These are phyloP conservation scores for Tetragonia tetragonoides DNA, from an alignment of 148 eudicot genomes.

Conservation along the genomic window DNA sequence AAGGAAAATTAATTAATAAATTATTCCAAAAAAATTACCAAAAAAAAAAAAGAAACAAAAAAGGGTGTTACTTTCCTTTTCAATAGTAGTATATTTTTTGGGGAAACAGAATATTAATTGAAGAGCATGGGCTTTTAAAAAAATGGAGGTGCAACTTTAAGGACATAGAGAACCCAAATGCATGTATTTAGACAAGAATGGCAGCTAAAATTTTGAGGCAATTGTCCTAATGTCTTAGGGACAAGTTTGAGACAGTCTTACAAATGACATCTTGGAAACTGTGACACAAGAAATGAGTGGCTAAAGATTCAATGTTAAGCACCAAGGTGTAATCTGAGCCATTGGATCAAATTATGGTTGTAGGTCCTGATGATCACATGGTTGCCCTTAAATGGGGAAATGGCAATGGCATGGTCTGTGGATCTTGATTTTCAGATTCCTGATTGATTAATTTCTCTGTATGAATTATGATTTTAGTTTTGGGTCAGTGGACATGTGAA, in stretches of 20 bases:
- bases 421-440: slow-evolving; percentile 15
- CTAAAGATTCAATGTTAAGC: slow-evolving; percentile 12
- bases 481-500: slow-evolving; percentile 4
- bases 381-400: slow-evolving; percentile 17
- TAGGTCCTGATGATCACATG: slow-evolving; percentile 28
- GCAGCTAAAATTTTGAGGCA: slow-evolving; percentile 27
- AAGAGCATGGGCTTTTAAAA: slow-evolving; percentile 6
- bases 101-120: slow-evolving; percentile 6
- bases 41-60: no score
- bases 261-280: slow-evolving; percentile 4
- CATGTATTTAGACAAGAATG: slow-evolving; percentile 31
- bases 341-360: slow-evolving; percentile 19
- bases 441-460: not conserved
- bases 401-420: slow-evolving; percentile 15
- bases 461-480: not conserved
- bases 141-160: slow-evolving; percentile 22
- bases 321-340: not conserved
- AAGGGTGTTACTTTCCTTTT: not conserved
- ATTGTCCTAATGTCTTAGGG: slow-evolving; percentile 35
- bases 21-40: no score
- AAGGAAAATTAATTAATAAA: not conserved
- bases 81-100: not conserved
- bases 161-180: slow-evolving; percentile 36
- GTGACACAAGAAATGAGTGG: slow-evolving; percentile 3
- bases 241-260: slow-evolving; percentile 30